These are phyloP conservation scores for Hymenoscyphus occultus DNA, from an alignment of 2,329 filamentous ascomycete genomes.

Conservation along the genomic window DNA sequence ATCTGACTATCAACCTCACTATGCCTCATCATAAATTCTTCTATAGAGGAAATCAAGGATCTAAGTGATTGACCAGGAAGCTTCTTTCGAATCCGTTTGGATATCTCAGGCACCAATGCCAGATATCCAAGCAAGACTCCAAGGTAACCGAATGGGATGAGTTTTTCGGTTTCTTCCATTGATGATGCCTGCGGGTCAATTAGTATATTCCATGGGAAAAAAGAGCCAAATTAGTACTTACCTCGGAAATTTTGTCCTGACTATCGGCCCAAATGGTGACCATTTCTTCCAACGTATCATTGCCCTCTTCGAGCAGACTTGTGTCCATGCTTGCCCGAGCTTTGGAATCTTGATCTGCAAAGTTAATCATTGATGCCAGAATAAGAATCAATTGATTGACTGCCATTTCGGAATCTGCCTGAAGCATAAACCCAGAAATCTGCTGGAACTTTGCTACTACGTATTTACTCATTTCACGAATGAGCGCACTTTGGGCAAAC, in stretches of 20 bases:
- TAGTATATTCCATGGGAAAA: slow-evolving; percentile 10
- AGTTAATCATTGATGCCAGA: slow-evolving; percentile 81
- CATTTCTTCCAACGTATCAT: slow-evolving; percentile 55
- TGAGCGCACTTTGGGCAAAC: slow-evolving; percentile 61
- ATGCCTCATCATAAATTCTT: slow-evolving; percentile 61
- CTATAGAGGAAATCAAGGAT: slow-evolving; percentile 53
- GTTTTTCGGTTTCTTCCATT: slow-evolving; percentile 70
- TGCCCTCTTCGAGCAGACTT: slow-evolving; percentile 36
- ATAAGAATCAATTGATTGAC: slow-evolving; percentile 74
- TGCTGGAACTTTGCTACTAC: slow-evolving; percentile 52
- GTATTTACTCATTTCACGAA: slow-evolving; percentile 46
- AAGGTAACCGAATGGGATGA: slow-evolving; percentile 83
- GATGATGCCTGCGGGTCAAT: slow-evolving; percentile 56
- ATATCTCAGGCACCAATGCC: slow-evolving; percentile 54
- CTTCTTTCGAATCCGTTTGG: slow-evolving; percentile 40
- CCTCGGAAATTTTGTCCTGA: slow-evolving; percentile 63
- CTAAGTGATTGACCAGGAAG: slow-evolving; percentile 48
- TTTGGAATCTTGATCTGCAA: slow-evolving; percentile 71
- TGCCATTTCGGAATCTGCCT: slow-evolving; percentile 48
- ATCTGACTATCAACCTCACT: slow-evolving; percentile 49
- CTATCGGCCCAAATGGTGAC: slow-evolving; percentile 66
- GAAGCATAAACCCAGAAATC: slow-evolving; percentile 47
- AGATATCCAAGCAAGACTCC: slow-evolving; percentile 81
- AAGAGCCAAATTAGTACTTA: slow-evolving; percentile 42
- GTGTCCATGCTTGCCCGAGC: slow-evolving; percentile 53